phyloP scores from a whole-genome alignment of 345 rosid genomes.

The Psidium friedrichsthalianum region DNA sequence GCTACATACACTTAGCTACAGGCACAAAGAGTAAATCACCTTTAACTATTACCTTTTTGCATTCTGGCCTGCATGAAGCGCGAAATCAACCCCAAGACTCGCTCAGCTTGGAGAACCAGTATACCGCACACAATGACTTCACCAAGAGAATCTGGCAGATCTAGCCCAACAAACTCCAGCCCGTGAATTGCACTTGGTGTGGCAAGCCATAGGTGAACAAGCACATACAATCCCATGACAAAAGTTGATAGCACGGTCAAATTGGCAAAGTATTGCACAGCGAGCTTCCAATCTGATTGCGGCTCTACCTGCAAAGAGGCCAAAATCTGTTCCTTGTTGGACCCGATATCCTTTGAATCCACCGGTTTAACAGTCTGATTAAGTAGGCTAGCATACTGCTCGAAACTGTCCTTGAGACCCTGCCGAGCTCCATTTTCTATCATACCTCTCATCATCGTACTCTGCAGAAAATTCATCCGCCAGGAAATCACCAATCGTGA shows the following conservation, averaged over 20 bases:
- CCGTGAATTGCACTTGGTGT: constrained; percentile 65
- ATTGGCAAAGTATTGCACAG: constrained; percentile 72
- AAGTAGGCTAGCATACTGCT: constrained; percentile 46
- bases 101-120: constrained; percentile 72
- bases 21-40: background rate
- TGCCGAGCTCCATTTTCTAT: constrained; percentile 85
- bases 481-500: constrained; percentile 79
- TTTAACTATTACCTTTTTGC: constrained; percentile 47
- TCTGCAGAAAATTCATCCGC: constrained; percentile 82
- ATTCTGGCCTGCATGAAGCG: constrained; percentile 85
- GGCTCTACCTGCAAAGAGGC: constrained; percentile 80
- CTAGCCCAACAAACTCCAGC: constrained; percentile 88
- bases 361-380: constrained; percentile 63
- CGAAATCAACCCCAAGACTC: constrained; percentile 52
- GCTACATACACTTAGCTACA: background rate
- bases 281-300: constrained; percentile 79
- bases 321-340: constrained; percentile 75
- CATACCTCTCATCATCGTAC: constrained; percentile 91
- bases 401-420: constrained; percentile 78
- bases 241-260: constrained; percentile 65
- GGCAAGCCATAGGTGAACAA: constrained; percentile 60
- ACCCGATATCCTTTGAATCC: constrained; percentile 69
- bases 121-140: constrained; percentile 74
- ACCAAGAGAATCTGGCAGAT: constrained; percentile 88
- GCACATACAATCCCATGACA: constrained; percentile 56